Percentiles rank a stretch among this genome's conserved stretches.
Evolutionary conservation across 2,329 filamentous ascomycete genomes (phyloP).

Genomic region (Colletotrichum sp.): DNA sequence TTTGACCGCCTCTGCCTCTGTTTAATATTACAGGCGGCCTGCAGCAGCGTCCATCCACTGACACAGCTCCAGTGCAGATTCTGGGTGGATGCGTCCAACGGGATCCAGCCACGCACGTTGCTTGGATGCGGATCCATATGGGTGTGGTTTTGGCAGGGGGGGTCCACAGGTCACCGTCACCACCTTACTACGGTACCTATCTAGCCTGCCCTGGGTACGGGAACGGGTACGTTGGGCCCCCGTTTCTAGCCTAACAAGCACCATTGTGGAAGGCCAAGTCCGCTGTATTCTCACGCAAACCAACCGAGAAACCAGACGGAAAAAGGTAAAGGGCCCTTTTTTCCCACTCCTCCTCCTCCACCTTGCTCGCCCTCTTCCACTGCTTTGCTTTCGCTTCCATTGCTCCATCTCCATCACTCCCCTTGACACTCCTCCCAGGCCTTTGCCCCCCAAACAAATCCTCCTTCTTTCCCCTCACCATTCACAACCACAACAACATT

Average conservation of each 20-base stretch:
- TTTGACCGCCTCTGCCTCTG: constrained; percentile 16
- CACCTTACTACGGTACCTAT: not conserved
- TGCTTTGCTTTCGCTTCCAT: not conserved
- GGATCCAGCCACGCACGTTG: constrained; percentile 18
- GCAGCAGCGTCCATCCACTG: constrained; percentile 2
- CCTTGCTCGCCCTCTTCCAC: not conserved
- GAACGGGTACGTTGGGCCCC: not conserved
- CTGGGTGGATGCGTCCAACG: not conserved
- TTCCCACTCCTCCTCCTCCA: not conserved
- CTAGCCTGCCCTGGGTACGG: too few species aligned
- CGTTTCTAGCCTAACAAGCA: not conserved
- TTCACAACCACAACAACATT: not conserved
- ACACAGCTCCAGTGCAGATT: not conserved
- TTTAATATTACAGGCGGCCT: constrained; percentile 15
- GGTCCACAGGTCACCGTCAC: not conserved
- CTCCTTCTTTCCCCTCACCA: constrained; percentile 20
- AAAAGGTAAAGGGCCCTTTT: constrained; percentile 10
- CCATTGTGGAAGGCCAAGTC: not conserved
- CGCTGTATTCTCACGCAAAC: not conserved
- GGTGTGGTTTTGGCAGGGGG: not conserved
- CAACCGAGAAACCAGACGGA: not conserved
- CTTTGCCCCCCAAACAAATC: constrained; percentile 15
- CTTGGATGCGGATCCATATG: constrained; percentile 1
- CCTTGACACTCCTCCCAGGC: not conserved
- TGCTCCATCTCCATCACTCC: constrained; percentile 7